Base-by-base conservation (phyloP, 768 basidiomycete species). In the Podaxis pistillaris region DNA sequence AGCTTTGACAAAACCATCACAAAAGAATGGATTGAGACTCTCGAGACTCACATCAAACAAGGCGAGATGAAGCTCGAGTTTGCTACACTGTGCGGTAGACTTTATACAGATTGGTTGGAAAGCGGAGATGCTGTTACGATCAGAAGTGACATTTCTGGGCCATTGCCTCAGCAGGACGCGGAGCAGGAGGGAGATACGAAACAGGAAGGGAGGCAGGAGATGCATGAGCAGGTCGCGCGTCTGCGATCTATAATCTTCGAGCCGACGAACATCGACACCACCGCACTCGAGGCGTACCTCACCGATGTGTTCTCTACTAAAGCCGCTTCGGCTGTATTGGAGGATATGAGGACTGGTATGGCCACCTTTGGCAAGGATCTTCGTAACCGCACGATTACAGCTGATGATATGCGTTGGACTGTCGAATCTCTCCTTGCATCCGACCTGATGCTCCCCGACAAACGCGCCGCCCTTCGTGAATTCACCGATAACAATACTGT, bases 51-150 rank as follows among this genome's bases (percentile, higher is more conserved):
- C 62, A 75, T 81, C 41, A 67, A 63, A 3, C 78, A 78, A 53
- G 73, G 71, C n/a, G 60, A 67, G 36, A 72, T 71, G 66, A 72
- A 75, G 7, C 79, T 80, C 50, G 78, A 79, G 28, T 74, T 73
- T 28, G 79, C 78, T 4, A 76, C 71, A 52, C 70, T 80, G 6
- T 81, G 79, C 26, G 79, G 79, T 1, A 76, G 66, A 28, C 71
- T 81, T 12, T 75, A 79, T 63, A 77, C 78, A 49, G 80, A 81
- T 61, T 80, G 80, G 79, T 62, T 79, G 22, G 69, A 74, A 2
- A 79, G 78, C 44, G 79, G 78, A 1, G 79, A 81, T 66, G 78
- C 77, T 0, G 72, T 71, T 19, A 72, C 74, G 4, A 62, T 73
- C 26, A 26, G 52, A 12, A 60, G 59, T 13, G 46, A 66, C 66